Percentiles rank a stretch among this genome's conserved stretches.
Conservation (phyloP, 805 yeast species). For the Cyberlindnera galapagoensis region DNA sequence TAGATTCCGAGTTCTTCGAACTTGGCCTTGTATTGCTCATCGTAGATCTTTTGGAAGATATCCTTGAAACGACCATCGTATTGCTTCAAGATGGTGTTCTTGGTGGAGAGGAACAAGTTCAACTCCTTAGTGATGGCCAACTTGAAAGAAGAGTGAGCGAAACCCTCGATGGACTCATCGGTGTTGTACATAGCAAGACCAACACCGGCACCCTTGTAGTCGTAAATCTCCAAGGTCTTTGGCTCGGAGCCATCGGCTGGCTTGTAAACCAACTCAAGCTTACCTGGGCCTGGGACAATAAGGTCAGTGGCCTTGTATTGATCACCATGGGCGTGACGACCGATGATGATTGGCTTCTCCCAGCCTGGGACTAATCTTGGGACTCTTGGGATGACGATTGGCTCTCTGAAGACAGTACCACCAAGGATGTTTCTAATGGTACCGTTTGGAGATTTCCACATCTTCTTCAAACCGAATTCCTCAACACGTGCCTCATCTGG, state of each 20-base stretch:
- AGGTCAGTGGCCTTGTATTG: slow-evolving; percentile 92
- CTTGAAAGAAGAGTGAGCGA: slow-evolving; percentile 87
- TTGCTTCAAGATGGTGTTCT: slow-evolving; percentile 88
- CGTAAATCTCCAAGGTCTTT: slow-evolving; percentile 54
- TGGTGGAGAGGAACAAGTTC: slow-evolving; percentile 83
- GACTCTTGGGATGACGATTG: slow-evolving; percentile 82
- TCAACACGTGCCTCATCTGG: slow-evolving; percentile 94
- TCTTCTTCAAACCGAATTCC: slow-evolving; percentile 84
- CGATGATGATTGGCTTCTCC: slow-evolving; percentile 94
- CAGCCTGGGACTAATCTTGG: slow-evolving; percentile 88
- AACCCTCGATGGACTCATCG: slow-evolving; percentile 83
- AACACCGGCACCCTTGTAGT: slow-evolving; percentile 64
- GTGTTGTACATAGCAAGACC: slow-evolving; percentile 95
- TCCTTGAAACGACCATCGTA: slow-evolving; percentile 97
- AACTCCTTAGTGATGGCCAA: slow-evolving; percentile 73
- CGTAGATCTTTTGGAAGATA: slow-evolving; percentile 79
- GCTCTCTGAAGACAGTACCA: slow-evolving; percentile 96
- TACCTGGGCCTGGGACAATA: slow-evolving; percentile 75
- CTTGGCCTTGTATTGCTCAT: slow-evolving; percentile 52
- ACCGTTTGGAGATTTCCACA: slow-evolving; percentile 98
- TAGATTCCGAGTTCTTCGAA: slow-evolving; percentile 80
- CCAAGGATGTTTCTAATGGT: slow-evolving; percentile 93
- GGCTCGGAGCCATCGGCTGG: slow-evolving; percentile 58
- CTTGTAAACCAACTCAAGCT: slow-evolving; percentile 67
- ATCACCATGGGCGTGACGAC: slow-evolving; percentile 96